Percentiles rank a stretch among this genome's conserved stretches.
phyloP scores from a whole-genome alignment of 176 grass and related monocot species.

The Phragmites australis region DNA sequence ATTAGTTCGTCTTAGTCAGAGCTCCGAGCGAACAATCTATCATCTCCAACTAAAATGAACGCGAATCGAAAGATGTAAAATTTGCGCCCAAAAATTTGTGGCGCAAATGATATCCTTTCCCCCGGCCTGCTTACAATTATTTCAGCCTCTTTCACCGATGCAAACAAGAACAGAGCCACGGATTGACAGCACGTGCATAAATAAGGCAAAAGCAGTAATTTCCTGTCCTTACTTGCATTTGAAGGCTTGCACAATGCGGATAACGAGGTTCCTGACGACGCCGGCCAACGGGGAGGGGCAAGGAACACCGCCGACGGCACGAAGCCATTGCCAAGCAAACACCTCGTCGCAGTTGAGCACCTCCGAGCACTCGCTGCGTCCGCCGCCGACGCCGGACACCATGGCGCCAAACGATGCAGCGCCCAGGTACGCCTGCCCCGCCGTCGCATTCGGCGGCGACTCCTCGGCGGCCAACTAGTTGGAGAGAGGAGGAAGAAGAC shows the following conservation, averaged over 20 bases:
- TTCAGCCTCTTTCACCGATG: no score
- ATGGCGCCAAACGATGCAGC: slow-evolving; percentile 39
- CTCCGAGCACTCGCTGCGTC: slow-evolving; percentile 24
- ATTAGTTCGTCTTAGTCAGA: neutral
- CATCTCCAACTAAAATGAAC: neutral
- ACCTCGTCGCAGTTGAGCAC: slow-evolving; percentile 46
- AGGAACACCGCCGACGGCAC: slow-evolving; percentile 16
- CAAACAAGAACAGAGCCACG: no score
- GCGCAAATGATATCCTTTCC: neutral
- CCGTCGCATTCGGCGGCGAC: slow-evolving; percentile 22
- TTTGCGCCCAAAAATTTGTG: neutral
- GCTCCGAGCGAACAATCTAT: neutral
- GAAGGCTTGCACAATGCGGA: slow-evolving; percentile 30
- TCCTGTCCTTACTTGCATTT: slow-evolving; percentile 36
- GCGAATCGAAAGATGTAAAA: neutral
- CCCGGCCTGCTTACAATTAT: no score
- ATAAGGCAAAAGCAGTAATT: neutral
- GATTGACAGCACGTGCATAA: neutral
- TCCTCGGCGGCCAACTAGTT: neutral
- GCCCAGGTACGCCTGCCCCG: slow-evolving; percentile 42
- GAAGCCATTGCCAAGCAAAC: neutral
- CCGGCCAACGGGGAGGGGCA: slow-evolving; percentile 37
- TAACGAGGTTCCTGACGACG: slow-evolving; percentile 47
- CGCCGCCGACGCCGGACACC: slow-evolving; percentile 38
- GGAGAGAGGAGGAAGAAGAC: neutral